Conservation (phyloP, 1,284 basidiomycete genomes). For the Ustilago sp. region DNA sequence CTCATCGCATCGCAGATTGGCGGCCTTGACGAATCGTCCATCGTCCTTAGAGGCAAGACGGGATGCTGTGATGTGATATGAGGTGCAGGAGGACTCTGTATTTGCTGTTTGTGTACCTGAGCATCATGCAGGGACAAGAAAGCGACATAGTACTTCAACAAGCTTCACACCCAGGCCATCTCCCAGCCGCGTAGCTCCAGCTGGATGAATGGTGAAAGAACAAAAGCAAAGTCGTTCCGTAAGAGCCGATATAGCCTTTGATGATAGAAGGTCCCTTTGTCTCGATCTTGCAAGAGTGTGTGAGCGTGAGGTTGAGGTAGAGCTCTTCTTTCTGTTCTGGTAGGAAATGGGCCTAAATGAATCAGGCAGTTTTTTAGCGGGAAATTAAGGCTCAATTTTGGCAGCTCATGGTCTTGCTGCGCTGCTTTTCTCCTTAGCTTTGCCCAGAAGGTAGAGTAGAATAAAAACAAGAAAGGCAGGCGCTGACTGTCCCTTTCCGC, state of each 20-base stretch:
- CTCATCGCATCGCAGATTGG: neutral
- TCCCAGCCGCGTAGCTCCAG: neutral
- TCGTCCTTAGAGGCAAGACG: neutral
- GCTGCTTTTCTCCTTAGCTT: neutral
- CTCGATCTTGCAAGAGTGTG: neutral
- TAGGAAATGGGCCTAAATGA: neutral
- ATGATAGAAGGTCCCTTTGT: neutral
- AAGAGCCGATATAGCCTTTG: neutral
- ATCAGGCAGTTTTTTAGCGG: neutral
- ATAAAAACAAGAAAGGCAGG: no score
- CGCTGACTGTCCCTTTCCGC: neutral
- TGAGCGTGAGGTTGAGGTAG: neutral
- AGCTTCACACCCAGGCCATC: neutral
- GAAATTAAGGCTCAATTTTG: neutral
- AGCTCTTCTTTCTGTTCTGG: neutral
- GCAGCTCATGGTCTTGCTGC: neutral
- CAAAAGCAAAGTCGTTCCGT: neutral
- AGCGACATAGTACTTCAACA: no score
- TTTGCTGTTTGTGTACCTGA: constrained; percentile 1
- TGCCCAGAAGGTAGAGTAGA: neutral
- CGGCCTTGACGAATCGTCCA: neutral
- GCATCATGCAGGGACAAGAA: neutral
- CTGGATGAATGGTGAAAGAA: neutral
- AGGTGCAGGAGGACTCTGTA: neutral
- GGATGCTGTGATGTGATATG: neutral